Conservation (phyloP, 2,329 filamentous ascomycete species). For the Thermothelomyces thermophilus region DNA sequence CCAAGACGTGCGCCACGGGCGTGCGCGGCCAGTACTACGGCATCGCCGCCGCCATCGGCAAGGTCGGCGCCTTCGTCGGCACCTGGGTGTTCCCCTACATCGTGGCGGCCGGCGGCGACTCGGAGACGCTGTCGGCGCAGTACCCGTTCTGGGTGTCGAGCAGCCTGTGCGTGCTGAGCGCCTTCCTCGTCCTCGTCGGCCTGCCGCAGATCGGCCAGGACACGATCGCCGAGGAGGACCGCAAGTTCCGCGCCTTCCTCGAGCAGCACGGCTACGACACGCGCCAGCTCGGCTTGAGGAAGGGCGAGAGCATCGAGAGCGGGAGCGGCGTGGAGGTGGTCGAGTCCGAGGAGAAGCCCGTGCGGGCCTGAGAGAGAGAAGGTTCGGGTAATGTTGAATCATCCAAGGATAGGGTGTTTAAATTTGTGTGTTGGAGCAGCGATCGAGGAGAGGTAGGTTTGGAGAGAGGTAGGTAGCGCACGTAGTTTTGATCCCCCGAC, state of each 20-base stretch:
- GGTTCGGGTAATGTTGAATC: too few species aligned
- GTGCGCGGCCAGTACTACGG: conserved; percentile 75
- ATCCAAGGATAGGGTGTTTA: too few species aligned
- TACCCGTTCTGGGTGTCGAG: conserved; percentile 88
- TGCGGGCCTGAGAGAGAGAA: not conserved
- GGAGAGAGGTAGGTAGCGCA: too few species aligned
- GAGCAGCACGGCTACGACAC: conserved; percentile 71
- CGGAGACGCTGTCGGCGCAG: conserved; percentile 57
- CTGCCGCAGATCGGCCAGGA: conserved; percentile 78
- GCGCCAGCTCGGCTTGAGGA: conserved; percentile 41
- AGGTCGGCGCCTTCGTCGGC: conserved; percentile 78
- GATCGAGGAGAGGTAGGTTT: too few species aligned
- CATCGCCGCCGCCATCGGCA: conserved; percentile 65
- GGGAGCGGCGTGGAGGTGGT: not conserved
- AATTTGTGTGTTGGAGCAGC: not conserved
- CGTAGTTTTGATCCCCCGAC: too few species aligned
- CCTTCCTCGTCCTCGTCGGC: conserved; percentile 55
- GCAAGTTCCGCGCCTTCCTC: conserved; percentile 67
- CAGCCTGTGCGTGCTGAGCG: conserved; percentile 68
- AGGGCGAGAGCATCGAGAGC: conserved; percentile 29
- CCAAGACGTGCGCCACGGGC: conserved; percentile 81
- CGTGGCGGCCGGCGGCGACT: conserved; percentile 50
- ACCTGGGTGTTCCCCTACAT: conserved; percentile 76
- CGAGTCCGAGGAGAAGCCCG: not conserved
- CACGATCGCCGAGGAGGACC: conserved; percentile 74